These are phyloP conservation scores for Coemansia sp. DNA, from an alignment of 192 early-diverging fungal genomes.

Conservation along the genomic window DNA sequence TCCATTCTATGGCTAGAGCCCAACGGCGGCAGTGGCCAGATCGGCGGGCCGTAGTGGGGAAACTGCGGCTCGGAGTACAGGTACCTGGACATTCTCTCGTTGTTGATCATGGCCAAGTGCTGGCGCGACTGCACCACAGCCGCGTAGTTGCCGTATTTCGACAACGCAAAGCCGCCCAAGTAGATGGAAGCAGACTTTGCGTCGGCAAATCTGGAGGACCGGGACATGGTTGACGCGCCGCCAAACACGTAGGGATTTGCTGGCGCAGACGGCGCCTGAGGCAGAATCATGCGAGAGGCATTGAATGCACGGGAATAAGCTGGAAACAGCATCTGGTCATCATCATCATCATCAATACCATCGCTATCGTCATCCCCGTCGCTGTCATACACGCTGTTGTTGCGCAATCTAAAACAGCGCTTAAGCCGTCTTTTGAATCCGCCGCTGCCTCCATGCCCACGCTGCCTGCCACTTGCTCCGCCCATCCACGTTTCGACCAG, in stretches of 20 bases:
- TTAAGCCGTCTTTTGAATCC: background rate
- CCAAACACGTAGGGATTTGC: slow-evolving; percentile 37
- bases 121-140: slow-evolving; percentile 39
- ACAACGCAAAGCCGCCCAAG: slow-evolving; percentile 31
- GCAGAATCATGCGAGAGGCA: slow-evolving; percentile 22
- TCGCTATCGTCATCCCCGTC: slow-evolving; percentile 1
- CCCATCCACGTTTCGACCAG: slow-evolving; percentile 34
- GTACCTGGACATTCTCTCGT: slow-evolving; percentile 23
- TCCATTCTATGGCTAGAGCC: background rate
- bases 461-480: background rate
- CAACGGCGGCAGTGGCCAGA: slow-evolving; percentile 20
- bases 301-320: slow-evolving; percentile 22
- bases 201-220: background rate
- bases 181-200: background rate
- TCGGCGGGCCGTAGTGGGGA: slow-evolving; percentile 18
- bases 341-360: slow-evolving; percentile 8
- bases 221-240: slow-evolving; percentile 12
- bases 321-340: slow-evolving; percentile 15
- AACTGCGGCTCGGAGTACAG: slow-evolving; percentile 44
- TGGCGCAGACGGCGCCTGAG: slow-evolving; percentile 25
- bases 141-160: slow-evolving; percentile 44
- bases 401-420: background rate
- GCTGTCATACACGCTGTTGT: background rate
- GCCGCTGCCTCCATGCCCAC: background rate
- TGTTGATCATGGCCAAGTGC: slow-evolving; percentile 36